Conservation (phyloP, 2,329 filamentous ascomycete genomes). For the Exophiala alcalophila region DNA sequence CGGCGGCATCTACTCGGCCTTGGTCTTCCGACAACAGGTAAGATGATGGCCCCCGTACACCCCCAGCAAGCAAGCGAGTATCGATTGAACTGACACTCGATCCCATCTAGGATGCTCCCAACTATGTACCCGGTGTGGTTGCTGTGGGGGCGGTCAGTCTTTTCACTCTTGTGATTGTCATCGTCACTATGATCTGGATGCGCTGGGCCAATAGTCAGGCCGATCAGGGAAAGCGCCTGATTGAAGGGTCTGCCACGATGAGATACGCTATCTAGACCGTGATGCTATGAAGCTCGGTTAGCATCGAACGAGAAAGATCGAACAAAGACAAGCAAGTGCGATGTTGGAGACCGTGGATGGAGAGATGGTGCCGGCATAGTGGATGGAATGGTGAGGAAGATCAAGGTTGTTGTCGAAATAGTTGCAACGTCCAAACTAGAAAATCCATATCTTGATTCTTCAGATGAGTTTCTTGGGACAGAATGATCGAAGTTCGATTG, state of each 20-base stretch:
- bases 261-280: no score
- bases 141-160: slow-evolving; percentile 50
- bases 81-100: background rate
- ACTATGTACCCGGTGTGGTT: slow-evolving; percentile 30
- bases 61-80: background rate
- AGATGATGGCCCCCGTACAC: background rate
- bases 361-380: no score
- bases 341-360: no score
- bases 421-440: no score
- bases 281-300: no score
- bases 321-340: no score
- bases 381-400: no score
- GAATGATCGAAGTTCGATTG: no score
- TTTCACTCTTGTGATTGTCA: slow-evolving; percentile 56
- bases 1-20: slow-evolving; percentile 28
- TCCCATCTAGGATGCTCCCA: slow-evolving; percentile 29
- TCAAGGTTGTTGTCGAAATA: no score
- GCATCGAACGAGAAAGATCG: no score
- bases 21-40: slow-evolving; percentile 28
- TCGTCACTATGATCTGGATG: slow-evolving; percentile 51
- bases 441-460: no score
- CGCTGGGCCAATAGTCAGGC: slow-evolving; percentile 55
- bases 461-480: no score
- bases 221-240: slow-evolving; percentile 45
- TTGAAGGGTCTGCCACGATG: slow-evolving; percentile 47